These are phyloP conservation scores for Colletotrichum noveboracense DNA, from an alignment of 2,329 filamentous ascomycete genomes.

Conservation along the genomic window DNA sequence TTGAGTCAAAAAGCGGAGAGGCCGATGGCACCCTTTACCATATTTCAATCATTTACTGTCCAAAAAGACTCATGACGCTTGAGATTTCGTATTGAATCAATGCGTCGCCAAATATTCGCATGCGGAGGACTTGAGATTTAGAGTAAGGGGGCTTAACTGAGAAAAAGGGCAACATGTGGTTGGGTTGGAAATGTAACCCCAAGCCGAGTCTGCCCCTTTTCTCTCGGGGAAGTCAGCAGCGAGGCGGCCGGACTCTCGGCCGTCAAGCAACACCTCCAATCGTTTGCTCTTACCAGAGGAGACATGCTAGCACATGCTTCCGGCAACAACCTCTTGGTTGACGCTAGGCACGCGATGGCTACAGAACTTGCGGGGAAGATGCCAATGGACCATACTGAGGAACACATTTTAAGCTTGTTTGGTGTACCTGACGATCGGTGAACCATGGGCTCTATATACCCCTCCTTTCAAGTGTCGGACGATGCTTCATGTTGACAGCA, in stretches of 20 bases:
- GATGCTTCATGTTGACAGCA: too few species aligned
- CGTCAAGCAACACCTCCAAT: neutral
- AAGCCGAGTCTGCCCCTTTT: neutral
- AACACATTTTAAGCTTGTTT: constrained; percentile 11
- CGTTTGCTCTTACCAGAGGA: neutral
- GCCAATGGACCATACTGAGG: neutral
- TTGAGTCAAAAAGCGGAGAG: neutral
- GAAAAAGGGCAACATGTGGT: neutral
- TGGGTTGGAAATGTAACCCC: neutral
- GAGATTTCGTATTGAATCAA: neutral
- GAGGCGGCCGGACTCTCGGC: neutral
- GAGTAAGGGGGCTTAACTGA: neutral
- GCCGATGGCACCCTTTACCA: neutral
- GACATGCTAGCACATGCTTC: neutral
- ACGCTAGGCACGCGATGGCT: neutral
- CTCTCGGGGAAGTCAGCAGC: neutral
- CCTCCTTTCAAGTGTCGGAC: too few species aligned
- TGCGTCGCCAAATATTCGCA: neutral
- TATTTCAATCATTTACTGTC: too few species aligned
- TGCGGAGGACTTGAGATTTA: neutral
- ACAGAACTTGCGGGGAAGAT: neutral
- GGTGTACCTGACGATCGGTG: neutral
- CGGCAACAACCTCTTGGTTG: neutral
- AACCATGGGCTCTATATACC: neutral
- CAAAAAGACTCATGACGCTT: neutral